Base-by-base conservation (phyloP, 371 early-diverging fungal species). In the Mucor mucedo region DNA sequence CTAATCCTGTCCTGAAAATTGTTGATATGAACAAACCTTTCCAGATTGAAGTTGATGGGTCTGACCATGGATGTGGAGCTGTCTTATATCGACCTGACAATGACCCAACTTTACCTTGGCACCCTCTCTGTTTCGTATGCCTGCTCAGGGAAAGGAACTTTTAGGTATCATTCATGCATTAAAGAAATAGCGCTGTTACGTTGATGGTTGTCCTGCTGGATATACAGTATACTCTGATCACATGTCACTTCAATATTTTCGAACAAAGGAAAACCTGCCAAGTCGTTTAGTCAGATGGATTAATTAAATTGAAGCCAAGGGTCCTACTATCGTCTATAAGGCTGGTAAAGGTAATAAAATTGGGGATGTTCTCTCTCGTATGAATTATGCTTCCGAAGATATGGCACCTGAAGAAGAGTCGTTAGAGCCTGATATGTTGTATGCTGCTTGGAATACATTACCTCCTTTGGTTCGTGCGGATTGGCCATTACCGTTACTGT, bases 271-370 rank as follows among this genome's bases (percentile, higher is more conserved):
- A 21, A 21, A 21, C 1, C 21, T 1, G 21, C 21, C 21, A 21
- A 21, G 21, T 21, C 21, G 21, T 21, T 21, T 21, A 21, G 21
- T 21, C 1, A 21, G 21, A 21, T 21, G 21, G 21, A 21, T 21
- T 21, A 21, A 21, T 21, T 0, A 21, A 21, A 44, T 80, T 0
- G 70, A 74, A 40, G 29, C 68, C 21, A 77, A 69, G 53, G 62
- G 68, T 32, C 75, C 74, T 5, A 53, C 48, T 2, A 75, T 81
- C 32, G 35, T 50, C 14, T 76, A 74, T 40, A 69, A 69, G 27
- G 65, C 52, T 5, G 73, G 69, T 7, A 65, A 56, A 14, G 63
- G 68, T 16, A 73, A 80, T 45, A 49, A 49, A 28, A 38, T 55
- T 8, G 33, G 41, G 13, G 55, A 55, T 55, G n/a, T 55, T 10